Evolutionary conservation across 768 basidiomycete species (phyloP).

Genomic region (Suillus alpinus): DNA sequence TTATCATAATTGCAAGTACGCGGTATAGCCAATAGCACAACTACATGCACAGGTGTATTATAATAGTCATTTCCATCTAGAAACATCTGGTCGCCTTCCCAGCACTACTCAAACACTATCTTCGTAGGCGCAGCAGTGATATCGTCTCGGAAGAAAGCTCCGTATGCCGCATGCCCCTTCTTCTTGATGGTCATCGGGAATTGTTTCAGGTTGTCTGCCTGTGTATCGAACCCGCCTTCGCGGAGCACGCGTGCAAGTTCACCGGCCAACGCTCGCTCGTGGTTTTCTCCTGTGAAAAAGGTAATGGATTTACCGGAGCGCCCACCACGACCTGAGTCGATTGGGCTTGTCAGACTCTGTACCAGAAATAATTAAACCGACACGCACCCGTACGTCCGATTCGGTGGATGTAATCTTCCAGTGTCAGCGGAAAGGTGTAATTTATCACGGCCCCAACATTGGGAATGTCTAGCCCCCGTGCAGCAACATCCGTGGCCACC

Average conservation of each 20-base stretch:
- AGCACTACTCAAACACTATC: conserved; percentile 59
- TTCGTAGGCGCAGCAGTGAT: conserved; percentile 65
- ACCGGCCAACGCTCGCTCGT: conserved; percentile 86
- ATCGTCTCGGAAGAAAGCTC: conserved; percentile 76
- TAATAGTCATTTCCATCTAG: not conserved
- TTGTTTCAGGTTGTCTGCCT: conserved; percentile 59
- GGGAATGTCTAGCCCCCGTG: conserved; percentile 95
- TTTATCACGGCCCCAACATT: conserved; percentile 93
- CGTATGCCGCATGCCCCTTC: conserved; percentile 87
- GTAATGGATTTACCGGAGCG: conserved; percentile 89
- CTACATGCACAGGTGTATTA: not conserved
- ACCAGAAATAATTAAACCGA: not conserved
- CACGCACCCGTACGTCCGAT: conserved; percentile 79
- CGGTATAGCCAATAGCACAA: not conserved
- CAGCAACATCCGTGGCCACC: conserved; percentile 97
- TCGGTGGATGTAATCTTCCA: conserved; percentile 90
- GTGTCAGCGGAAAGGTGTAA: conserved; percentile 96
- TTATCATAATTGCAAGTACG: not conserved
- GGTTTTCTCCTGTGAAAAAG: conserved; percentile 91
- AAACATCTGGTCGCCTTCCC: not conserved
- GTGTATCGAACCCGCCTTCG: conserved; percentile 81
- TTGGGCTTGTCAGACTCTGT: not conserved
- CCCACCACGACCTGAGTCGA: conserved; percentile 78
- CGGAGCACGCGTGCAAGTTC: conserved; percentile 88
- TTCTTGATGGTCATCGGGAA: conserved; percentile 99